A percentile compares a stretch with the other conserved stretches of the same genome.
phyloP scores from a whole-genome alignment of 306 rosid species.

The Myrica gale region DNA sequence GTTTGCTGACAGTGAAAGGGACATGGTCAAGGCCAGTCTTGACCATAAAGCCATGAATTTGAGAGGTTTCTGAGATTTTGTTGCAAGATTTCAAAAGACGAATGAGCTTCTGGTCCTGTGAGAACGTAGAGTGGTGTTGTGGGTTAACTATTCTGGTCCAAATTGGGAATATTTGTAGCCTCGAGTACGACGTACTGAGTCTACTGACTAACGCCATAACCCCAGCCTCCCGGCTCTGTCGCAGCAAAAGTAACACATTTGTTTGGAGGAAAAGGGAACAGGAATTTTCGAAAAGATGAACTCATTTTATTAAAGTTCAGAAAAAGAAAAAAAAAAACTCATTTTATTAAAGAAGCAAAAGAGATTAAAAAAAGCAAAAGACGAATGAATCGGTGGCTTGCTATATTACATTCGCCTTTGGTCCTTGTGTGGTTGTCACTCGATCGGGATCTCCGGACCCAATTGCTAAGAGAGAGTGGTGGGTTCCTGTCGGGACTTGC shows the following conservation, averaged over 20 bases:
- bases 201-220: not conserved
- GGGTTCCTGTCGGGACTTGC: no score
- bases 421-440: no score
- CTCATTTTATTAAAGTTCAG: no score
- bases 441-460: no score
- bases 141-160: not conserved
- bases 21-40: slow-evolving; percentile 41
- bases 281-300: no score
- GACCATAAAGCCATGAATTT: slow-evolving; percentile 55
- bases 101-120: slow-evolving; percentile 17
- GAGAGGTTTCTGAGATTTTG: slow-evolving; percentile 39
- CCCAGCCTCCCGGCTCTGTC: not conserved
- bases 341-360: no score
- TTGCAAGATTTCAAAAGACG: slow-evolving; percentile 45
- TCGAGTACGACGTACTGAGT: not conserved
- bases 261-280: not conserved
- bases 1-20: slow-evolving; percentile 64
- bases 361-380: no score
- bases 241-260: not conserved
- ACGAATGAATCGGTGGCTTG: no score
- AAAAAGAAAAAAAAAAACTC: no score
- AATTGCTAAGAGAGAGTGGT: no score
- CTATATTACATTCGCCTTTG: no score
- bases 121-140: not conserved
- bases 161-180: slow-evolving; percentile 13